Evolutionary conservation across 2,329 filamentous ascomycete genomes (phyloP).

Genomic region (Malbranchea cinnamomea): DNA sequence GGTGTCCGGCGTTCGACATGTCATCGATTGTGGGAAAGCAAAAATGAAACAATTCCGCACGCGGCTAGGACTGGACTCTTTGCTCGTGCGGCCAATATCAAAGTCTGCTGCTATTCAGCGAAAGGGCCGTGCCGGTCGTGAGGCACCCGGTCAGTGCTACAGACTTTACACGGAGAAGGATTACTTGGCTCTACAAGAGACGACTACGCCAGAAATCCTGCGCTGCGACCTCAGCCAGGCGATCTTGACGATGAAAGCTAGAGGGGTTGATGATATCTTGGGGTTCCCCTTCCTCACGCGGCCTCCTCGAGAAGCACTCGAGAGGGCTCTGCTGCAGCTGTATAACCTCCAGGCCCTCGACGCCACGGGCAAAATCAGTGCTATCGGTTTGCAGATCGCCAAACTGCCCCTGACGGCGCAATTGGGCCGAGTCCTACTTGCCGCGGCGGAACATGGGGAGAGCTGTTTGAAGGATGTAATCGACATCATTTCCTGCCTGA

Average conservation of each 20-base stretch:
- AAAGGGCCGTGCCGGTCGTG: conserved; percentile 81
- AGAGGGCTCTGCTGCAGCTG: conserved; percentile 69
- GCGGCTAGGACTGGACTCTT: conserved; percentile 72
- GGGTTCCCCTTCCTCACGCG: conserved; percentile 74
- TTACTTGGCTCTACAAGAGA: conserved; percentile 54
- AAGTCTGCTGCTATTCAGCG: conserved; percentile 87
- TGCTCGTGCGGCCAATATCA: conserved; percentile 80
- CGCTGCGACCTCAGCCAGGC: conserved; percentile 78
- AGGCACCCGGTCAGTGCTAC: conserved; percentile 79
- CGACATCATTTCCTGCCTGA: conserved; percentile 60
- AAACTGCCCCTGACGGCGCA: conserved; percentile 69
- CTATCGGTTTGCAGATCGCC: conserved; percentile 61
- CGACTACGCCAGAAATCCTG: conserved; percentile 76
- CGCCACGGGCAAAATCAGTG: conserved; percentile 57
- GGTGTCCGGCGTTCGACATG: conserved; percentile 79
- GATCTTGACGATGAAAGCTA: conserved; percentile 82
- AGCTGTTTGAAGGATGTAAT: conserved; percentile 70
- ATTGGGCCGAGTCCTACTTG: conserved; percentile 68
- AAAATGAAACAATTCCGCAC: conserved; percentile 88
- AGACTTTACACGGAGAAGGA: conserved; percentile 72
- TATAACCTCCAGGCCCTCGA: conserved; percentile 63
- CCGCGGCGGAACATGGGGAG: conserved; percentile 53
- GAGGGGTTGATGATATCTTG: conserved; percentile 68
- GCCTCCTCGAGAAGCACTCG: conserved; percentile 61
- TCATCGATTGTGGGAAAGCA: conserved; percentile 84